Conservation (phyloP, 169 alveolate genomes). For the Amoebophrya sp. region DNA sequence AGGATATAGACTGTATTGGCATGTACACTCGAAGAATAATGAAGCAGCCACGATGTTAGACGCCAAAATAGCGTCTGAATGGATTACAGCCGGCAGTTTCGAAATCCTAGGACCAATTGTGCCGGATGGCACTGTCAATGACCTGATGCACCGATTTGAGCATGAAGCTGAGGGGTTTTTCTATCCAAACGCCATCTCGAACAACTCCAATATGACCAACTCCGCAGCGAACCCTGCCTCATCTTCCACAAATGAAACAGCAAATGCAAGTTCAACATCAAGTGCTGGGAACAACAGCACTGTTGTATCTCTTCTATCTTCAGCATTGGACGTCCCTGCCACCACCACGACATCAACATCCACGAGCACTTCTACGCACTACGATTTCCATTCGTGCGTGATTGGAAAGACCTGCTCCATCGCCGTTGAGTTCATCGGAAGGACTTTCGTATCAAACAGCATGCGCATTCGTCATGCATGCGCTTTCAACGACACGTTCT, state of each 20-base stretch:
- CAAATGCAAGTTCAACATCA: too few species aligned
- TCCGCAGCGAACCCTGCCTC: background rate
- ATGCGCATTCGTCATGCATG: background rate
- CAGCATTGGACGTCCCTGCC: background rate
- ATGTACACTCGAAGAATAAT: background rate
- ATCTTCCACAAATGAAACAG: background rate
- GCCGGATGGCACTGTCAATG: background rate
- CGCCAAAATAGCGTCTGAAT: background rate
- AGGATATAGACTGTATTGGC: background rate
- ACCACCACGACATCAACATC: background rate
- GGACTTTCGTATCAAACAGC: background rate
- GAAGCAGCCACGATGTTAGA: background rate
- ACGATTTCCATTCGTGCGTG: background rate
- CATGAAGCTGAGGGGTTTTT: background rate
- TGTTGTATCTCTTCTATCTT: too few species aligned
- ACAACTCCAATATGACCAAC: background rate
- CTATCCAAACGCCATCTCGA: background rate
- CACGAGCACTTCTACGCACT: background rate
- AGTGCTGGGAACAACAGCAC: background rate
- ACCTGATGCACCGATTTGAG: background rate
- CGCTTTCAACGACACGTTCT: background rate
- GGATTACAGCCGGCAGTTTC: background rate
- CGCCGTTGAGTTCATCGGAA: background rate
- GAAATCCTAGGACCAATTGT: background rate
- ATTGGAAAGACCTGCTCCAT: background rate